Conservation (phyloP, 768 basidiomycete species). For the Boletus huronensis region DNA sequence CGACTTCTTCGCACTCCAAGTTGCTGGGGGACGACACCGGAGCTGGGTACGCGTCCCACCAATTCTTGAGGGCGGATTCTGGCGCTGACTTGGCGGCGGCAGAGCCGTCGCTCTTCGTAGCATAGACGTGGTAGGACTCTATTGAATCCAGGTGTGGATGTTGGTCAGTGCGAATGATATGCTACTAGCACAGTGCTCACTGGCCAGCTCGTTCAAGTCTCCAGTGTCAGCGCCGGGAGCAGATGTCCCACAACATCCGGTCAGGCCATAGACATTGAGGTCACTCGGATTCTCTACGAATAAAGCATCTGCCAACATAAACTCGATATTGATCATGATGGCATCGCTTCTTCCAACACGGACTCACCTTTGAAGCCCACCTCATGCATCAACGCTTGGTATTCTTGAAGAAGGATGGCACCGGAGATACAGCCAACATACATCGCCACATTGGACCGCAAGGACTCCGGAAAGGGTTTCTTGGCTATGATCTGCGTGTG, state of each 20-base stretch:
- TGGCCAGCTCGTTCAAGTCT: conserved; percentile 44
- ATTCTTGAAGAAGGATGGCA: conserved; percentile 40
- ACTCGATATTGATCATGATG: not conserved
- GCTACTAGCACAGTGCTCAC: conserved; percentile 27
- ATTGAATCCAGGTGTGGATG: not conserved
- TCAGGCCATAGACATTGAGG: conserved; percentile 35
- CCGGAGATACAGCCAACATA: conserved; percentile 48
- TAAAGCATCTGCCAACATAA: conserved; percentile 33
- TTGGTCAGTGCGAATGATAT: not conserved
- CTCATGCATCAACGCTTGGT: conserved; percentile 33
- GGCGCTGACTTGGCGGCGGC: not conserved
- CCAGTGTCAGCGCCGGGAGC: conserved; percentile 13
- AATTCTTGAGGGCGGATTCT: conserved; percentile 34
- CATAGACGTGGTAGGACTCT: conserved; percentile 50
- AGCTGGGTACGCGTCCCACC: conserved; percentile 55
- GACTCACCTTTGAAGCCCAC: conserved; percentile 43
- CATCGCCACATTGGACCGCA: conserved; percentile 39
- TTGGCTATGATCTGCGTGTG: conserved; percentile 43
- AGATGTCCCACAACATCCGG: conserved; percentile 6
- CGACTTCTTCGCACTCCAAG: conserved; percentile 39
- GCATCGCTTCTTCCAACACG: not conserved
- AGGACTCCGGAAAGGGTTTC: conserved; percentile 39
- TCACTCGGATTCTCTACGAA: conserved; percentile 43
- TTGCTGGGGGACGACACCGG: conserved; percentile 28
- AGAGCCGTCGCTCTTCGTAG: conserved; percentile 31